Base-by-base conservation (phyloP, 768 basidiomycete species). In the Macrocybe gigantea region DNA sequence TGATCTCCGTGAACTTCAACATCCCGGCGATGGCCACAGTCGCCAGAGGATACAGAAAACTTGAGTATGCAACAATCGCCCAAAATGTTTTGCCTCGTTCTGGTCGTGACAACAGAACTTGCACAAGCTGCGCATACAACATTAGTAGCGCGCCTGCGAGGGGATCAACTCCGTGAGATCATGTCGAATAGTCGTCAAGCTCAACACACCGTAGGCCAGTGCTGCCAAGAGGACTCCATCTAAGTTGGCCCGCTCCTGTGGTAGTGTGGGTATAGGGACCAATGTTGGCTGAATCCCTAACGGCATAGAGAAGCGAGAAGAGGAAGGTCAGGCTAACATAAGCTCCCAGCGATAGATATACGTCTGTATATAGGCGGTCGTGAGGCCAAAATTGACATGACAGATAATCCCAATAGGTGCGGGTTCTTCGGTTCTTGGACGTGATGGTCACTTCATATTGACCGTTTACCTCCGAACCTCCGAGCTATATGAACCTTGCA, bases 71-170 rank as follows among this genome's bases (percentile, higher is more conserved):
- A 30, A 56, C 53, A 11, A 59, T 56, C 5, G 53, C 48, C 50
- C 53, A 56, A 31, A 56, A 59, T 46, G 49, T 52, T 34, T 38
- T 52, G 22, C 55, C 55, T 35, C 55, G 47, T 41, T 56, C 53
- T n/a, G 57, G 57, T 37, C 57, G 49, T 11, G 55, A 59, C 6
- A 56, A 45, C 14, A 59, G 45, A 12, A 59, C 57, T 38, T 59
- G 57, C 32, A 49, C 43, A 7, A 59, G 44, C 38, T 59, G 57
- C 10, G 52, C 33, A 29, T 56, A 59, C n/a, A 59, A 45, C 57
- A 59, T 59, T 5, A 54, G 42, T 15, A 59, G 47, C 14, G 57
- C 55, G 11, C 57, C 57, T 59, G 9, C 13, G 5, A 7, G 41
- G 14, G 12, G 35, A 44, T 22, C 2, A 33, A 12, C 10, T 11